Base-by-base conservation (phyloP, 352 stramenopile species). In the Blastocystis sp. region DNA sequence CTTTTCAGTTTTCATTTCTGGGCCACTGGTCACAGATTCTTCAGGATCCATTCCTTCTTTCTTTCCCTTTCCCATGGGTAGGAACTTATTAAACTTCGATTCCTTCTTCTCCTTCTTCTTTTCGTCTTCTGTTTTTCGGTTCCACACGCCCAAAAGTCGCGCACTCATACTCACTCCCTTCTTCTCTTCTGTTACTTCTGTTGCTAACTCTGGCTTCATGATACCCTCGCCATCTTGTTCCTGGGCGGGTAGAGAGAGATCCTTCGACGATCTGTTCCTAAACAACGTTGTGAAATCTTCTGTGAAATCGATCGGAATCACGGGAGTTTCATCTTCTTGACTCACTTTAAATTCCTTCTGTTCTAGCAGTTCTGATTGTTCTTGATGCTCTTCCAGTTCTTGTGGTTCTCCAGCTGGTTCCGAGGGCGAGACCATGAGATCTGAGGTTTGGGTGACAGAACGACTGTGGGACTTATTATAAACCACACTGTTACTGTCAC, bases 161-260 rank as follows among this genome's bases (percentile, higher is more conserved):
- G n/a, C 37, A 39, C 71, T 46, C 71, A 83, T 83, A 51, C 42
- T 65, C 49, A 83, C 71, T 21, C 46, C 52, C 71, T 83, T 83
- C 49, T 49, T 66, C 27, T 63, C 46, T 3, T 80, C 65, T 1
- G 21, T 24, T 16, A 39, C 61, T 37, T 83, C 71, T 32, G 35
- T 12, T 11, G 27, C n/a, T 6, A 21, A 29, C 6, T 42, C 32
- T 11, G 43, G 61, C 35, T 73, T 35, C 11, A 51, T 12, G 61
- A 37, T 9, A 49, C 46, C 42, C 21, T 29, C 0, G 39, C 5
- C n/a, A 54, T 29, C 14, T 80, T 54, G 29, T 80, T 54, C 43
- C n/a, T 21, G 16, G 46, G 61, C 29, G 27, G 46, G 12, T 21
- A 11, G 19, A 42, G 42, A 14, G 61, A 21, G 46, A 54, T 21